Conservation (phyloP, 345 rosid species). For the Rhodomyrtus tomentosa region DNA sequence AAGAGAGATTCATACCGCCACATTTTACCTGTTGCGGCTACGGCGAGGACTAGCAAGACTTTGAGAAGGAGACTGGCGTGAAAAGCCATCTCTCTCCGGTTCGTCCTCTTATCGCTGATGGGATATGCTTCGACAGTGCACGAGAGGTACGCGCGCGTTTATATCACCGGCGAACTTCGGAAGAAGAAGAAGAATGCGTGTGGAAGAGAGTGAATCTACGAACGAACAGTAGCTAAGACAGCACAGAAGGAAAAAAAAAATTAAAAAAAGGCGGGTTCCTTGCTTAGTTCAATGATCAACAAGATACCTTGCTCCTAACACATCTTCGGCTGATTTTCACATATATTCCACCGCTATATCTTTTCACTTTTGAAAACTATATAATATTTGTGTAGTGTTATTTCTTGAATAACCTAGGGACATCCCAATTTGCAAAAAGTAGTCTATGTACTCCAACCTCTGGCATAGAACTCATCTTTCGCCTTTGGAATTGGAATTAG, state of each 20-base stretch:
- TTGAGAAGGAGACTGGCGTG: neutral
- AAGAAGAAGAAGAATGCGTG: slow-evolving; percentile 13
- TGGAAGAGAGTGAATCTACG: slow-evolving; percentile 9
- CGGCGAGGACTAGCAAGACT: neutral
- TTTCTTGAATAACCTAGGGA: neutral
- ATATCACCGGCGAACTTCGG: neutral
- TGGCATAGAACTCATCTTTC: neutral
- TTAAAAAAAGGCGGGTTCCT: slow-evolving; percentile 7
- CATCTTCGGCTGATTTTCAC: neutral
- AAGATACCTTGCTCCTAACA: neutral
- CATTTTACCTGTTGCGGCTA: neutral
- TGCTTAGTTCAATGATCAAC: slow-evolving; percentile 10
- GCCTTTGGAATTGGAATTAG: neutral
- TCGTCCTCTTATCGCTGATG: neutral
- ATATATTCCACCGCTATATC: neutral
- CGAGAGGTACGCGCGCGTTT: neutral
- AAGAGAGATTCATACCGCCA: neutral
- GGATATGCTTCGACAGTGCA: neutral
- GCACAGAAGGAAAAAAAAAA: neutral
- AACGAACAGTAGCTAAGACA: neutral
- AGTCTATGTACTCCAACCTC: neutral
- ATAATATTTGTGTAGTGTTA: neutral
- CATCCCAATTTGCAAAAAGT: neutral
- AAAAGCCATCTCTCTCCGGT: slow-evolving; percentile 4
- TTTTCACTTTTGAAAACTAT: neutral